Base-by-base conservation (phyloP, 257 asterid genomes). In the Solanum virginianum region DNA sequence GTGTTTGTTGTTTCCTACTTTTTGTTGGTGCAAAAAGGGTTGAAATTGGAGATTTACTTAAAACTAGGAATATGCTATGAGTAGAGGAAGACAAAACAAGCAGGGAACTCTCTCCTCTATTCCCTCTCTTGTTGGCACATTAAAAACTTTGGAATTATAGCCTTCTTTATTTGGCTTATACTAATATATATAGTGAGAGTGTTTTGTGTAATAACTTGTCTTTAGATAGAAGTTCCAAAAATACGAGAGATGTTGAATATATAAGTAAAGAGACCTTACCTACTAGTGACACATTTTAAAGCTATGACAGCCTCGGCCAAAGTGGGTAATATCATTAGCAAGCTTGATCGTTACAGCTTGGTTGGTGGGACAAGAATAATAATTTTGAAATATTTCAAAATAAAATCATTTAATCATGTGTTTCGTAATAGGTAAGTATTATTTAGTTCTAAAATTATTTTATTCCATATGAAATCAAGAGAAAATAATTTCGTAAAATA, bases 101-200 rank as follows among this genome's bases (percentile, higher is more conserved):
- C 51, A 87, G 89, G 84, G 86, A 88, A 88, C 83, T 89, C 91
- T 91, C 90, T 90, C 84, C 72, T 84, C 51, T 87, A 88, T 90
- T 83, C 62, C 62, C 66, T 59, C 66, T 36, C 69, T 80, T 82
- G 77, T 3, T 81, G 74, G 55, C 54, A 56, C 71, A 81, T 56
- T 51, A 80, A 41, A 16, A 57, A 81, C 75, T n/a, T 56, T 22
- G 45, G 57, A 81, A 8, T 49, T 24, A 18, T 81, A 59, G 77
- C 29, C 77, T 84, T 90, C 89, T 60, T 63, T 91, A 70, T 91
- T 93, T 94, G 98, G 98, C 95, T 91, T 94, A 88, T 93, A 92
- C 86, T 83, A 83, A 82, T 93, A 90, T 90, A 90, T 88, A 89
- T 13, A 80, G 65, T n/a, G n/a, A n/a, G n/a, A n/a, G 29, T 26